Base-by-base conservation (phyloP, 2,329 filamentous ascomycete species). In the Colletotrichum plurivorum region DNA sequence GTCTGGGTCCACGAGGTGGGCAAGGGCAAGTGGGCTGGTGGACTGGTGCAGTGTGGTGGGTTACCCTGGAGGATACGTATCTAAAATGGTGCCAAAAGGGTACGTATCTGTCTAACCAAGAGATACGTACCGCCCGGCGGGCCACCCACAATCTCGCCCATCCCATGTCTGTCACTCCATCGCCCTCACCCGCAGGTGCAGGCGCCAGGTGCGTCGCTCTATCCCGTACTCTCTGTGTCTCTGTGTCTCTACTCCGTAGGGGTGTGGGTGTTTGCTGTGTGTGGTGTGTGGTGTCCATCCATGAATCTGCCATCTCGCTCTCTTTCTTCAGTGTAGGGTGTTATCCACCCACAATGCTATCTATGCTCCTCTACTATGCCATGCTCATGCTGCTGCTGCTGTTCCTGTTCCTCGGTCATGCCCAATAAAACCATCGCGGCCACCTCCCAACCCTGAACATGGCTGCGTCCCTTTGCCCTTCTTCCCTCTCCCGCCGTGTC, bases 371-470 rank as follows among this genome's bases (percentile, higher is more conserved):
- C 5, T 57, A 8, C 13, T 36, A n/a, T 46, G 58, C 53, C 43
- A 45, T 69, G 39, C 62, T 36, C 62, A 41, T 60, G 31, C 31
- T 36, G 31, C 10, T 31, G 27, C 27, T 36, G 31, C 31, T 36
- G 31, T 36, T 36, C 41, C 22, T 25, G 22, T 25, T 25, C 13
- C 20, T 18, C 51, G 15, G 49, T 18, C 58, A 39, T 53, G 43
- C 46, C 43, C 36, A 67, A 69, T 67, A 67, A 69, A 69, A 69
- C 67, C 62, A 67, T 69, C 67, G 67, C 41, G 67, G 67, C 10
- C 67, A 67, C 67, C 66, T 57, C 39, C 63, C 48, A 51, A 51
- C 43, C 51, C 61, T 36, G 62, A 61, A 25, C 4, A 4, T n/a
- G 13, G 48, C 13, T 13, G 12, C 60, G 41, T 60, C 51, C 20